These are phyloP conservation scores for Thelonectria rubi DNA, from an alignment of 2,329 filamentous ascomycete genomes.

Conservation along the genomic window DNA sequence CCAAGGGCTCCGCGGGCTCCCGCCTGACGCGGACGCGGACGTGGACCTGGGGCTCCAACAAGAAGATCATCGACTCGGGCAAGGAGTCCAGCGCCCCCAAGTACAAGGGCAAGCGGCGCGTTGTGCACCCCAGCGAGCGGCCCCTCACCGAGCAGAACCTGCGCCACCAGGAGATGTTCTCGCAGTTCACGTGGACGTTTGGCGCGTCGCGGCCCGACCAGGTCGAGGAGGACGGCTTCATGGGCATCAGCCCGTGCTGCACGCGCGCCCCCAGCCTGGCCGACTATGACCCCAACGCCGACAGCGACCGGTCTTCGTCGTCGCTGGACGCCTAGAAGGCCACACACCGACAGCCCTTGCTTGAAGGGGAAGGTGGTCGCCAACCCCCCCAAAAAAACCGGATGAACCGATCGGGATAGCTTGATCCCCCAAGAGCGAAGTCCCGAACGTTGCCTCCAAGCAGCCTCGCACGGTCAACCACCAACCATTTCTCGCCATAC, in stretches of 20 bases:
- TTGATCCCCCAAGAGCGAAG: neutral
- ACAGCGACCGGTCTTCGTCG: conserved; percentile 35
- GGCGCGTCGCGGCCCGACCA: conserved; percentile 49
- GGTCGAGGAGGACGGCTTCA: conserved; percentile 46
- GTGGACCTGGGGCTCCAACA: conserved; percentile 46
- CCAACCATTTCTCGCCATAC: conserved; percentile 6
- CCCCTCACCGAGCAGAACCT: conserved; percentile 57
- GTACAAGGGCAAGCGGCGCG: conserved; percentile 40
- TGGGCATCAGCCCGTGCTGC: conserved; percentile 56
- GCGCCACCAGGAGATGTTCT: conserved; percentile 57
- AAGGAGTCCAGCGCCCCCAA: conserved; percentile 44
- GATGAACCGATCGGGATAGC: neutral
- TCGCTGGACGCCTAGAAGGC: conserved; percentile 18
- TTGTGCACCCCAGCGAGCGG: conserved; percentile 55
- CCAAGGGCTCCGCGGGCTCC: conserved; percentile 43
- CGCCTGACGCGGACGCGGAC: conserved; percentile 44
- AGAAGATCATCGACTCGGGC: conserved; percentile 38
- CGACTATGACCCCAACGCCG: conserved; percentile 38
- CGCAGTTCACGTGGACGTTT: conserved; percentile 57
- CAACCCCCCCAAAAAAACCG: conserved; percentile 6
- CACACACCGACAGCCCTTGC: too few species aligned
- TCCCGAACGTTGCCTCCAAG: neutral
- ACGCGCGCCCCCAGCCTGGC: conserved; percentile 51
- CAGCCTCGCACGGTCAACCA: conserved; percentile 12
- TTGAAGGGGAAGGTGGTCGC: conserved; percentile 11